Conservation (phyloP, 1,284 basidiomycete species). For the Bjerkandera adusta region DNA sequence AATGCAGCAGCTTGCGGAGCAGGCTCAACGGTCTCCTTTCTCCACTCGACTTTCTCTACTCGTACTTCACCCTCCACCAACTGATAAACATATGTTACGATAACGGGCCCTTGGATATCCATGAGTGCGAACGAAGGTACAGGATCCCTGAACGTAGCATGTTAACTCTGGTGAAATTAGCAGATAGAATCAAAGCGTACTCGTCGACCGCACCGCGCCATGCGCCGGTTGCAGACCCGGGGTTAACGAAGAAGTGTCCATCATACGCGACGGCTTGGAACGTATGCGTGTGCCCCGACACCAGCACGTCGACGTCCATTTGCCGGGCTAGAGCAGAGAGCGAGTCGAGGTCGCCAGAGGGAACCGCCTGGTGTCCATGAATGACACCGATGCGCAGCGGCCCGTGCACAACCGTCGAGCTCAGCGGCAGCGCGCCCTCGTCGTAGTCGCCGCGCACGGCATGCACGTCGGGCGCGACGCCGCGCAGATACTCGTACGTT, state of each 20-base stretch:
- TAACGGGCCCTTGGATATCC: constrained; percentile 92
- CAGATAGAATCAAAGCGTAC: constrained; percentile 36
- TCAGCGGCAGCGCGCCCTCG: constrained; percentile 85
- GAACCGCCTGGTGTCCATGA: constrained; percentile 94
- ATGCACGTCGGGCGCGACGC: constrained; percentile 93
- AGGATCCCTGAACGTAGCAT: constrained; percentile 43
- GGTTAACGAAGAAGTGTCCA: constrained; percentile 93
- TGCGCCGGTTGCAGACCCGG: constrained; percentile 93
- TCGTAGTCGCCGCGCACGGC: constrained; percentile 96
- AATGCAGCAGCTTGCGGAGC: too few species aligned
- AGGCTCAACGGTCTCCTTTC: constrained; percentile 70
- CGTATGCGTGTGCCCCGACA: constrained; percentile 95
- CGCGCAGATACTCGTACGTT: constrained; percentile 95
- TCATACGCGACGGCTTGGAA: constrained; percentile 95
- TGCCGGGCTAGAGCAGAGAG: constrained; percentile 86
- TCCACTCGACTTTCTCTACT: constrained; percentile 83
- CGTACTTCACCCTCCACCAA: constrained; percentile 90
- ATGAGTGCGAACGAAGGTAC: constrained; percentile 89
- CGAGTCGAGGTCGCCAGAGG: constrained; percentile 88
- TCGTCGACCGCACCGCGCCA: constrained; percentile 80
- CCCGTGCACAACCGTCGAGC: constrained; percentile 78
- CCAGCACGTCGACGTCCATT: constrained; percentile 96
- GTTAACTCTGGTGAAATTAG: background rate
- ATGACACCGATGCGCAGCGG: constrained; percentile 93
- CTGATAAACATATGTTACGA: constrained; percentile 96